A percentile compares a stretch with the other conserved stretches of the same genome.
Evolutionary conservation across 2,329 filamentous ascomycete genomes (phyloP).

Genomic region (Fonsecaea monophora): DNA sequence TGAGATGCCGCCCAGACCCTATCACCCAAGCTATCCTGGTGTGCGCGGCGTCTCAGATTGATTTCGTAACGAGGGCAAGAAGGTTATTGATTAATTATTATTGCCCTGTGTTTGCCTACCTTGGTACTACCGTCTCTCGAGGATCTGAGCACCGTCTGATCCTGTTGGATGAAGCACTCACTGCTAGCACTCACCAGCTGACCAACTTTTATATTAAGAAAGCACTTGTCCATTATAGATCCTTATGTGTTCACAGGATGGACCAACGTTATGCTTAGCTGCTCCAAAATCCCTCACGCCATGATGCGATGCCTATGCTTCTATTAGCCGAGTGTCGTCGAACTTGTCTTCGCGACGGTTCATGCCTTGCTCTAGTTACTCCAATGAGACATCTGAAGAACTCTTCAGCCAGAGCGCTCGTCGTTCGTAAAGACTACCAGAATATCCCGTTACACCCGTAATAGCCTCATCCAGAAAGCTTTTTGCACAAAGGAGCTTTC

Average conservation of each 20-base stretch:
- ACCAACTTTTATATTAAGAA: not conserved
- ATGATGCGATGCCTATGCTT: not conserved
- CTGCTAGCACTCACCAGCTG: too few species aligned
- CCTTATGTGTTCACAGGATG: not conserved
- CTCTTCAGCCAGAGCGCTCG: not conserved
- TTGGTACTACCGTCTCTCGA: too few species aligned
- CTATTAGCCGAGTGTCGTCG: not conserved
- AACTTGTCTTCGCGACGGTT: not conserved
- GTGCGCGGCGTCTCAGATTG: not conserved
- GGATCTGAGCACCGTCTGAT: too few species aligned
- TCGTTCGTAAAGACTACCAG: not conserved
- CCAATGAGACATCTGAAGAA: not conserved
- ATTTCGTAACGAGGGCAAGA: not conserved
- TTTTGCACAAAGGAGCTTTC: not conserved
- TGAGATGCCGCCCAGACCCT: too few species aligned
- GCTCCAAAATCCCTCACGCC: not conserved
- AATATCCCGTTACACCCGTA: not conserved
- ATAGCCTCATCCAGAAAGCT: not conserved
- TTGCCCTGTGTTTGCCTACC: not conserved
- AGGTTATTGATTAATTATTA: too few species aligned
- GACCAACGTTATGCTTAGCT: not conserved
- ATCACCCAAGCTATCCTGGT: not conserved
- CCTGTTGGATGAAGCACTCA: too few species aligned
- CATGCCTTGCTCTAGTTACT: not conserved
- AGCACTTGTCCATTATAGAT: not conserved